Base-by-base conservation (phyloP, 257 asterid genomes). In the Solanum etuberosum region DNA sequence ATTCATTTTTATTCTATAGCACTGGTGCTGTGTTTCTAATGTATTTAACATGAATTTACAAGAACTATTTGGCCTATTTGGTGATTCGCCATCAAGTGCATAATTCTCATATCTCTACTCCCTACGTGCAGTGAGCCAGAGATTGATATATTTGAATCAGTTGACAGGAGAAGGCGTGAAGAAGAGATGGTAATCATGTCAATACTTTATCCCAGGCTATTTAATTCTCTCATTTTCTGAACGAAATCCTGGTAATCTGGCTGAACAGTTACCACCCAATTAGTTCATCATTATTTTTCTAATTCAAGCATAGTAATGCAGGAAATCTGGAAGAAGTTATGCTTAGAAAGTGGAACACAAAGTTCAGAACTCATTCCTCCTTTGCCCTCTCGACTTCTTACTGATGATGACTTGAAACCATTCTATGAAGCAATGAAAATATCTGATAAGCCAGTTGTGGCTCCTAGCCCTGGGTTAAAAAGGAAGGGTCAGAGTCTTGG, bases 401-500 rank as follows among this genome's bases (percentile, higher is more conserved):
- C 91, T 29, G 97, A 96, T 51, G 98, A 92, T 71, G 99, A 97
- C 88, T 90, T 97, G 83, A 93, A 92, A 90, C 90, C 94, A 87
- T 97, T 97, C 91, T 93, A 89, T 88, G 95, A 96, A 90, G 98
- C 93, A 83, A 96, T 97, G 98, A 96, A 94, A 94, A 94, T 95
- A 89, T 90, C 91, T 88, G 96, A 95, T 15, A 87, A 90, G 90
- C 92, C 95, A 43, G 89, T 35, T 46, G 93, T 90, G 85, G 88
- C 89, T 86, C 91, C 95, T 87, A 91, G 87, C 91, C 65, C 91
- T 40, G 99, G 97, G 83, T 31, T 91, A 90, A 97, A 95, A 92
- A 92, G 98, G 89, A 97, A 95, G 91, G 86, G 98, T 88, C 98
- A 94, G 83, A 80, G 86, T 91, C 91, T 93, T 84, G 99, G 99